These are phyloP conservation scores for Suillus subalutaceus DNA, from an alignment of 768 basidiomycete species.

Conservation along the genomic window DNA sequence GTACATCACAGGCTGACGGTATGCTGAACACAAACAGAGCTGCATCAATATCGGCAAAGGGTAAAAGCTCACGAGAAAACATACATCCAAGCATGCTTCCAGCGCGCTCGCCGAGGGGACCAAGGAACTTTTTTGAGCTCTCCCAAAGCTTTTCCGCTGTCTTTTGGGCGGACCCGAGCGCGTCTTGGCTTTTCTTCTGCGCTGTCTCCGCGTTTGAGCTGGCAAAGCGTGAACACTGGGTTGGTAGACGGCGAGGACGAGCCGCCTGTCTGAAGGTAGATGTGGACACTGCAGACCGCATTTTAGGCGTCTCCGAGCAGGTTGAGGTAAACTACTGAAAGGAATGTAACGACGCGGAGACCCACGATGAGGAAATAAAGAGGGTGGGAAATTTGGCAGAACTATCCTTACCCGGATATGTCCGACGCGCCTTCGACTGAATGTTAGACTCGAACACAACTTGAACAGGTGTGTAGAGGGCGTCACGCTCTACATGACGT, in stretches of 20 bases:
- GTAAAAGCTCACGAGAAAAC: conserved; percentile 21
- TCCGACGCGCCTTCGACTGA: conserved; percentile 8
- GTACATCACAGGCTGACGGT: conserved; percentile 77
- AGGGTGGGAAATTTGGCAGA: conserved; percentile 15
- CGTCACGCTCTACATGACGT: background rate
- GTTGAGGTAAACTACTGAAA: conserved; percentile 6
- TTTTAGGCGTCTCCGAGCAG: conserved; percentile 17
- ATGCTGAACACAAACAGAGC: conserved; percentile 44
- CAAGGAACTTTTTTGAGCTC: conserved; percentile 48
- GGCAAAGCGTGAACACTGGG: conserved; percentile 39
- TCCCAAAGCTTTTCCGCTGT: conserved; percentile 56
- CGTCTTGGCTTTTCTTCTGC: conserved; percentile 75
- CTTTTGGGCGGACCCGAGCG: conserved; percentile 60
- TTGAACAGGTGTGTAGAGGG: background rate
- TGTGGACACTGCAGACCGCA: conserved; percentile 30
- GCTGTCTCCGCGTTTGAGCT: conserved; percentile 49
- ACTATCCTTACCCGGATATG: conserved; percentile 11
- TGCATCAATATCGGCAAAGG: background rate
- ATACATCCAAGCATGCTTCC: conserved; percentile 60
- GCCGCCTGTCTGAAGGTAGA: conserved; percentile 26
- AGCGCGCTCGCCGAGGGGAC: conserved; percentile 54
- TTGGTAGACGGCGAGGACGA: conserved; percentile 18
- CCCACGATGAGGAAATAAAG: conserved; percentile 16
- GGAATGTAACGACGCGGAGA: conserved; percentile 6
- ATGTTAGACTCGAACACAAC: background rate